phyloP scores from a whole-genome alignment of 805 yeast genomes.

The Saturnispora bothae region DNA sequence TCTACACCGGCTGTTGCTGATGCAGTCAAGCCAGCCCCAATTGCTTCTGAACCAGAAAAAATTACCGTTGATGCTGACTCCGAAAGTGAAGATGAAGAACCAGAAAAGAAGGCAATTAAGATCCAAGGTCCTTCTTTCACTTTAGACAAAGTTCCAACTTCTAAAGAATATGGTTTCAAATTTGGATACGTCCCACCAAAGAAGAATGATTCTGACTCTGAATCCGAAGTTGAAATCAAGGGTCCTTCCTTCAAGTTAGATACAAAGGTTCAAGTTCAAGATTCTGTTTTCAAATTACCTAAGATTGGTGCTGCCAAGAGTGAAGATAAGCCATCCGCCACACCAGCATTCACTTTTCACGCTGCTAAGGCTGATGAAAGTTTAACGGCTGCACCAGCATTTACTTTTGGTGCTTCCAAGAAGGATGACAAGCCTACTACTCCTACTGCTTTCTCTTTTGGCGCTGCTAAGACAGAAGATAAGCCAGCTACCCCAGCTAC shows the following conservation, averaged over 20 bases:
- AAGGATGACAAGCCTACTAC: constrained; percentile 1
- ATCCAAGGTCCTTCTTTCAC: constrained; percentile 65
- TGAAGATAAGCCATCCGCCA: constrained; percentile 1
- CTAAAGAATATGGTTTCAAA: constrained; percentile 40
- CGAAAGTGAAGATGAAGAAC: constrained; percentile 27
- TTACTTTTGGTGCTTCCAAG: not conserved
- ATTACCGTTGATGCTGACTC: constrained; percentile 17
- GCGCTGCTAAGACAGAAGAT: constrained; percentile 7
- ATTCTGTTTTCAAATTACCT: constrained; percentile 23
- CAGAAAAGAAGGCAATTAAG: constrained; percentile 38
- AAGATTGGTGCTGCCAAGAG: constrained; percentile 5
- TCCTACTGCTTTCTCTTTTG: not conserved
- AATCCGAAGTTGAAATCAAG: constrained; percentile 54
- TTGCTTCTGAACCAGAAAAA: not conserved
- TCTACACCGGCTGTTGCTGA: constrained; percentile 4
- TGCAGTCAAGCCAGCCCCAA: not conserved
- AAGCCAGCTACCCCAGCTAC: constrained; percentile 5
- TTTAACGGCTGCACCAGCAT: not conserved
- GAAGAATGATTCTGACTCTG: constrained; percentile 35
- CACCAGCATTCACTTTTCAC: constrained; percentile 13
- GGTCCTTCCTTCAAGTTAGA: constrained; percentile 57
- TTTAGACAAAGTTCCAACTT: constrained; percentile 35
- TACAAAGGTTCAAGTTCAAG: constrained; percentile 26
- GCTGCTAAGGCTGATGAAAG: constrained; percentile 9
- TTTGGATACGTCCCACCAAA: constrained; percentile 30